A percentile compares a stretch with the other conserved stretches of the same genome.
Conservation (phyloP, 108 stramenopile species). For the Nannochloropsis granulata region DNA sequence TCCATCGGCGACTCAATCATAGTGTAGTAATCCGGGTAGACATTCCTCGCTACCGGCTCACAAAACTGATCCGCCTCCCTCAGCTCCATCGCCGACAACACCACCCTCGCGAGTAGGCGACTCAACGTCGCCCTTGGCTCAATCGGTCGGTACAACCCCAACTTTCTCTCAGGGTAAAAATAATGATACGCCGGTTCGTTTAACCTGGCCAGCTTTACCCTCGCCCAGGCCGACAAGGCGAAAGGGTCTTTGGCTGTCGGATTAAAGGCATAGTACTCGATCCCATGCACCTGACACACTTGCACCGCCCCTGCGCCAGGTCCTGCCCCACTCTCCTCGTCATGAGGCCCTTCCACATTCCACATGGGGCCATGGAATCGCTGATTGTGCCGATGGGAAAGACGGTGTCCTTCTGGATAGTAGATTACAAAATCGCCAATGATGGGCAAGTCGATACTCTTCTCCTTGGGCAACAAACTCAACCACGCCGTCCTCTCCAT, state of each 20-base stretch:
- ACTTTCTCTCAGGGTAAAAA: not conserved
- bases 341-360: not conserved
- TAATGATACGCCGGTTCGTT: not conserved
- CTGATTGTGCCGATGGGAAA: not conserved
- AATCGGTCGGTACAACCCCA: not conserved
- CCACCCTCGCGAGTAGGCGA: not conserved
- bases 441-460: not conserved
- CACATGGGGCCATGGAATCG: not conserved
- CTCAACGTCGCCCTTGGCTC: not conserved
- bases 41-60: not conserved
- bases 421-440: not conserved
- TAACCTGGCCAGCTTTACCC: not conserved
- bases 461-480: not conserved
- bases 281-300: not conserved
- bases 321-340: not conserved
- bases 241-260: not conserved
- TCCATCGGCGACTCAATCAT: not conserved
- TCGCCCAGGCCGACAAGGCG: not conserved
- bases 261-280: not conserved
- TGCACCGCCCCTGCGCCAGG: not conserved
- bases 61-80: not conserved
- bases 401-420: not conserved
- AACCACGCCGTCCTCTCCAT: not conserved
- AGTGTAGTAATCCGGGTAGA: not conserved
- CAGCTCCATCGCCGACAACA: not conserved